Evolutionary conservation across 1,284 basidiomycete genomes (phyloP), one percentile per base, ranked within the genome.

Genomic region (Exobasidium rhododendri): DNA sequence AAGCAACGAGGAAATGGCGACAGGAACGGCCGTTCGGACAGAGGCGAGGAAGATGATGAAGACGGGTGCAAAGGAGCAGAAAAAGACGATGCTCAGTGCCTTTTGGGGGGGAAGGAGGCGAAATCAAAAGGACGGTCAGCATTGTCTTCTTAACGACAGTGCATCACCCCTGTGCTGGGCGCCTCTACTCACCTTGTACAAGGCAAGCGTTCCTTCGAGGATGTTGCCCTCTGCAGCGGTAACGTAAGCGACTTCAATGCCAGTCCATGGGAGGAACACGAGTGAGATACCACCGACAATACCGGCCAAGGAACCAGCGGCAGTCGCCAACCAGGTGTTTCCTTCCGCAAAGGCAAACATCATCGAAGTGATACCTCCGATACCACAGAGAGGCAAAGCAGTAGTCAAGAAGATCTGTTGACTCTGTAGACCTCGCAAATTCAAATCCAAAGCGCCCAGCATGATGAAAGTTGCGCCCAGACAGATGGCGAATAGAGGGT

Each of bases 201-300:
- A 65, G n/a, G 62, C 61, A 2, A 28, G 30, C 6, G 63, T 32
- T 13, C 67, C 67, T 1, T n/a, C 44, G 2, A 47, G 6, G 20
- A 51, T 60, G 51, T 61, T 62, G 22, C 22, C 40, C 24, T 56
- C 47, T 3, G 58, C 64, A 4, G 61, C 63, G 7, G 28, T 24
- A 22, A 70, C n/a, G 47, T 50, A 50, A 31, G 47, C 55, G 46
- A 13, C 55, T 45, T 56, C 30, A n/a, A 70, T 64, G 2, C 70
- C 69, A 11, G 70, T 70, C 70, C 70, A 71, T 43, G 70, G 70
- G 3, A 71, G 58, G 66, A 71, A 70, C 52, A 65, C 64, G 6
- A 72, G 29, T 6, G 32, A 61, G 1, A 56, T 20, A 14, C 67
- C 68, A 11, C 69, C 67, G 32, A 72, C 32, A 2, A 72, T 50